Evolutionary conservation across 2,329 filamentous ascomycete species (phyloP), one percentile per base, ranked within the genome.

Genomic region (Aspergillus sp.): DNA sequence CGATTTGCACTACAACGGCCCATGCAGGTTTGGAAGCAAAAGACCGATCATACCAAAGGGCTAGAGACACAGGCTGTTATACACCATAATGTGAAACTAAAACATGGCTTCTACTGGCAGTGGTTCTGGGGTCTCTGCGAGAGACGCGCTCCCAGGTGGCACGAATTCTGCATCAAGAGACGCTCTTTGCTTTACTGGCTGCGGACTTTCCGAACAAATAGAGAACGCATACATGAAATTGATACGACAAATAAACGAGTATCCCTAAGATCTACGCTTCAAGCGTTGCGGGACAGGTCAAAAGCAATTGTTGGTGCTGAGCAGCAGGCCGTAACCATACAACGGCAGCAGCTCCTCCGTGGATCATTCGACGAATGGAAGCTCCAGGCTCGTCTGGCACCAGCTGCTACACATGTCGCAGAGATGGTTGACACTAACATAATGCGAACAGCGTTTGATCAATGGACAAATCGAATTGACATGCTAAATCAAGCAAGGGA

Each of bases 1-100:
- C 73, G 81, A 34, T 80, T 86, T 56, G 75, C 82, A 17, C 64
- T 84, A 7, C 77, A 74, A 47, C 85, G 81, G 57, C 86, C 84
- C 51, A 77, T 88, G 49, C 68, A 69, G 5, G 65, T 75, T n/a
- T 88, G 85, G 80, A 79, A 77, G 42, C 71, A 73, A 45, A 79
- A 75, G 27, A 68, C 76, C 2, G 70, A 70, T 6, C 66, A 69
- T 44, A 61, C 78, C 5, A 72, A 67, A 4, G 68, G 69, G 5
- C 67, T 75, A 27, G 68, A 77, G 22, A 62, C 69, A 2, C 64
- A 69, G 51, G 76, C 75, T 15, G 58, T 69, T 44, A 57, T 63
- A n/a, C 42, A 66, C 7, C 68, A 73, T 49, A 59, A 71, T 40
- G 57, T 61, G 9, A 73, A 67, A 54, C 56, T 75, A 22, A 68